A percentile compares a stretch with the other conserved stretches of the same genome.
These are phyloP conservation scores for Naegleria fowleri DNA, from an alignment of 208 protist genomes.

Conservation along the genomic window DNA sequence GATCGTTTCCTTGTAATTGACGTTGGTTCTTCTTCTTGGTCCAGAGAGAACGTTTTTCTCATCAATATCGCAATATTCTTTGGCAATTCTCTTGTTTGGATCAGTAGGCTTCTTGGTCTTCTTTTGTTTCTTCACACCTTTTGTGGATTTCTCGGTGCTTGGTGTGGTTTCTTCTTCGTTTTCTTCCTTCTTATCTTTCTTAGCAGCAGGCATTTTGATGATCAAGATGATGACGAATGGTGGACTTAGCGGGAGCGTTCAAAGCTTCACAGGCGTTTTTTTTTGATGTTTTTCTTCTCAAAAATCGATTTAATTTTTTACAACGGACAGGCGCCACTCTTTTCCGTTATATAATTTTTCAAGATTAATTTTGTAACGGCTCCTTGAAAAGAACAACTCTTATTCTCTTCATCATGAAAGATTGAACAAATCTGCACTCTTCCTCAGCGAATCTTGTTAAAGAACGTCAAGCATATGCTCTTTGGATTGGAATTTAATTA, in stretches of 20 bases:
- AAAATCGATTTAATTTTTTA: too few relatives aligned
- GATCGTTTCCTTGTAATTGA: neutral
- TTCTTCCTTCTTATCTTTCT: neutral
- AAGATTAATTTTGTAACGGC: too few relatives aligned
- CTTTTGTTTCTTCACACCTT: neutral
- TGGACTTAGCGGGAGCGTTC: too few relatives aligned
- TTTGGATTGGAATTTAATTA: too few relatives aligned
- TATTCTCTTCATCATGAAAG: too few relatives aligned
- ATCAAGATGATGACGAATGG: neutral
- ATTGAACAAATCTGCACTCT: too few relatives aligned
- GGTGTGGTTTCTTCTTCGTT: neutral
- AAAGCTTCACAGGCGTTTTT: neutral
- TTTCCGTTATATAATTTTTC: too few relatives aligned
- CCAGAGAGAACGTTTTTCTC: neutral
- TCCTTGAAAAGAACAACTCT: too few relatives aligned
- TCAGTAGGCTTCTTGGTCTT: neutral
- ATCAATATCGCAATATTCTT: neutral
- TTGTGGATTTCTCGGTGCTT: neutral
- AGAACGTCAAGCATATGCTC: too few relatives aligned
- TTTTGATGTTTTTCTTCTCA: neutral
- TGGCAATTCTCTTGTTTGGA: neutral
- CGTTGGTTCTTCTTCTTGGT: neutral
- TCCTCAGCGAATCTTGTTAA: too few relatives aligned
- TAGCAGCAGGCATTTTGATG: neutral
- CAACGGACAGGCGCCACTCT: too few relatives aligned